Evolutionary conservation across 768 basidiomycete genomes (phyloP), one percentile per base, ranked within the genome.

Genomic region (Gyrodon lividus): DNA sequence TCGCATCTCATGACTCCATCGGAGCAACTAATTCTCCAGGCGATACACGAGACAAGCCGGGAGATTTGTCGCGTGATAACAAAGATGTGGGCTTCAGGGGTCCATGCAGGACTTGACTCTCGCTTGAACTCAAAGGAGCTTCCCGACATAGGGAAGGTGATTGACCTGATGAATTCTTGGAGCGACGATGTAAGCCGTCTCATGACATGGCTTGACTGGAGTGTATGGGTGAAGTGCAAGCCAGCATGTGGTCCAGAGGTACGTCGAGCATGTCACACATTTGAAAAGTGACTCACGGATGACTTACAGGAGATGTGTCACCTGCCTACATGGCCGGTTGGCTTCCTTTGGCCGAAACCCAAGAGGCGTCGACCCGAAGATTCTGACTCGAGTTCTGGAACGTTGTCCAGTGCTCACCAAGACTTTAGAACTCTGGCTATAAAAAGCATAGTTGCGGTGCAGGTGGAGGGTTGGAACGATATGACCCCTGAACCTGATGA

Each of bases 181-280:
- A 59, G 47, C 7, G 40, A 33, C 19, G 68, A 72, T 8, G 42
- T 77, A 20, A 52, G 66, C 6, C 52, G 43, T 2, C 56, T 82
- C 19, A 77, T 81, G 72, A 40, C 33, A 0, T 82, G 81, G 80
- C 62, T 82, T 0, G 80, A 77, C 52, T 83, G 81, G 80, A 72
- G 64, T 34, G 60, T 71, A 6, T 82, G 81, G 80, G 57, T 74
- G 2, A 76, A 66, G 39, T 82, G 81, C 45, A 62, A 59, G 3
- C 79, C 80, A 23, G 70, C 60, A 0, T 83, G 81, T 63, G 59
- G 58, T 8, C 62, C 65, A 26, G 74, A 80, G 67, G 80, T 80
- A 43, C 2, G 73, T 66, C 34, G 6, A 24, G 4, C 19, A 13
- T 13, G 14, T 23, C 26, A 9, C 35, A 6, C 16, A 26, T 39